These are phyloP conservation scores for Tulasnella sp. DNA, from an alignment of 768 basidiomycete genomes.

Conservation along the genomic window DNA sequence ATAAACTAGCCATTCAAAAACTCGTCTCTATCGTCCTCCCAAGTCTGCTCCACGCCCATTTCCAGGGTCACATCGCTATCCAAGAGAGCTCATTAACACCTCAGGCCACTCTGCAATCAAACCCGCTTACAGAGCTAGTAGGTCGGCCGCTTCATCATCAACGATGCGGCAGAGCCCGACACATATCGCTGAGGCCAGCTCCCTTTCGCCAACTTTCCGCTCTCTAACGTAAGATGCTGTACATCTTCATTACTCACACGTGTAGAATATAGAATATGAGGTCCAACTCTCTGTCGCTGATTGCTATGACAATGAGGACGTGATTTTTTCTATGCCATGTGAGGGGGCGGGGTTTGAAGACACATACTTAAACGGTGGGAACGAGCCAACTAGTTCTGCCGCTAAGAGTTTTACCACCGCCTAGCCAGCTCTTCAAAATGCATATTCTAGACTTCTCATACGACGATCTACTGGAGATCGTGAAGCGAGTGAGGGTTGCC, in stretches of 20 bases:
- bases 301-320: too few relatives aligned
- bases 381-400: neutral
- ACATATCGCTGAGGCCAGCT: neutral
- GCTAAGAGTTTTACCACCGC: neutral
- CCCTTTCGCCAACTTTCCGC: neutral
- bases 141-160: neutral
- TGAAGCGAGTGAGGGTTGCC: neutral
- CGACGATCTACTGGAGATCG: neutral
- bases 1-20: too few relatives aligned
- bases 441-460: neutral
- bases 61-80: neutral
- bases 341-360: too few relatives aligned
- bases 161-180: neutral
- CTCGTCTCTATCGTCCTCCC: too few relatives aligned
- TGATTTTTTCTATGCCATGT: too few relatives aligned
- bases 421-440: neutral
- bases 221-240: neutral
- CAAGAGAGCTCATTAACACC: neutral
- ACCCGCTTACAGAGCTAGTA: neutral
- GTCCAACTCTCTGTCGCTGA: too few relatives aligned
- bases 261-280: too few relatives aligned
- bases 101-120: neutral
- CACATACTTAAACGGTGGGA: too few relatives aligned
- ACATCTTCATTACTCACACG: neutral
- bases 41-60: too few relatives aligned